Evolutionary conservation across 2,329 filamentous ascomycete genomes (phyloP).

Genomic region (Teratosphaeria zuluensis): DNA sequence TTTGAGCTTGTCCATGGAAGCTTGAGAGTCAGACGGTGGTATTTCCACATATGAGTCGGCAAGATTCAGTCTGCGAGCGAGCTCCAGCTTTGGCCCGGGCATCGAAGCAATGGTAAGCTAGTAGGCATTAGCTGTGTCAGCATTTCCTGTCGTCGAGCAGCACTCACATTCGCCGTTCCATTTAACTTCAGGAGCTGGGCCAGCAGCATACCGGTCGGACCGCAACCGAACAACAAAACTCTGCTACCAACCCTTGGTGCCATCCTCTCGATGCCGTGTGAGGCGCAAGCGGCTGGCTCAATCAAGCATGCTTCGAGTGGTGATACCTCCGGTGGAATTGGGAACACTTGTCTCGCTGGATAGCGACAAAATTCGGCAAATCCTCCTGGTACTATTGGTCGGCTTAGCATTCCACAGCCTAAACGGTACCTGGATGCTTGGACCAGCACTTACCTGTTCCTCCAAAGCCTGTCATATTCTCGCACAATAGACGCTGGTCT

Average conservation of each 20-base stretch:
- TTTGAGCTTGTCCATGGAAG: slow-evolving; percentile 54
- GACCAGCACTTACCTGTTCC: slow-evolving; percentile 30
- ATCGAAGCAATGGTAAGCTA: slow-evolving; percentile 12
- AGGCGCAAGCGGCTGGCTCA: slow-evolving; percentile 5
- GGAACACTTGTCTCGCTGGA: slow-evolving; percentile 2
- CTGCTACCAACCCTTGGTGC: slow-evolving; percentile 5
- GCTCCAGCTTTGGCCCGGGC: slow-evolving; percentile 57
- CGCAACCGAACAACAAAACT: slow-evolving; percentile 5
- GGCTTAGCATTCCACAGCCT: not conserved
- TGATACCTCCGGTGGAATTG: not conserved
- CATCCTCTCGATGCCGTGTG: slow-evolving; percentile 6
- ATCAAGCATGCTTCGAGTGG: slow-evolving; percentile 5
- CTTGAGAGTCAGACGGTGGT: slow-evolving; percentile 41
- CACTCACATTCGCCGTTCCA: slow-evolving; percentile 59
- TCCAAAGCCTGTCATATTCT: slow-evolving; percentile 58
- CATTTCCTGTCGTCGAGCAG: slow-evolving; percentile 50
- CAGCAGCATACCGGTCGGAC: slow-evolving; percentile 25
- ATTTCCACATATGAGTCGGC: slow-evolving; percentile 41
- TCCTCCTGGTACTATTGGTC: slow-evolving; percentile 1
- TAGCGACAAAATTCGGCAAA: slow-evolving; percentile 6
- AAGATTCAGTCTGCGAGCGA: slow-evolving; percentile 44
- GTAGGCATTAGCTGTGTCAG: not conserved
- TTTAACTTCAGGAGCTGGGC: slow-evolving; percentile 55
- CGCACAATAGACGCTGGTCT: slow-evolving; percentile 58
- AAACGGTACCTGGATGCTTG: not conserved